phyloP scores from a whole-genome alignment of 2,329 filamentous ascomycete genomes.

The Onygena corvina region DNA sequence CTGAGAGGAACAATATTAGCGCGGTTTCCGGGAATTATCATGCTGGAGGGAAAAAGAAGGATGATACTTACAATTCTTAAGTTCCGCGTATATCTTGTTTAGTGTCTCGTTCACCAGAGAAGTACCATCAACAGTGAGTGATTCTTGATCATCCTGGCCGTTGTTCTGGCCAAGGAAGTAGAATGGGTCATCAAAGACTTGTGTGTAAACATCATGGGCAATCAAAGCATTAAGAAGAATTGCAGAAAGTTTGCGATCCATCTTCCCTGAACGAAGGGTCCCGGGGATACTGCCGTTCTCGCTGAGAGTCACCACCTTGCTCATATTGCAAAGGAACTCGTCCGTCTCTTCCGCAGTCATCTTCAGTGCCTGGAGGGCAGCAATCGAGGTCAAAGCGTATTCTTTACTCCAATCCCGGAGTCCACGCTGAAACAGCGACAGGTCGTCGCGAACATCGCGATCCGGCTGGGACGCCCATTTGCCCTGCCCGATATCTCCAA shows the following conservation, averaged over 20 bases:
- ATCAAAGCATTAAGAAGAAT: conserved; percentile 6
- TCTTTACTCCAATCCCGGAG: conserved; percentile 10
- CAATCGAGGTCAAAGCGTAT: neutral
- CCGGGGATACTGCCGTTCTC: conserved; percentile 5
- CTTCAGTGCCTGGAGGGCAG: neutral
- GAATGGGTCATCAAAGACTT: conserved; percentile 8
- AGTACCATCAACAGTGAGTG: neutral
- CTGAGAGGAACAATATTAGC: conserved; percentile 9
- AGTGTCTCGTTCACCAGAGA: neutral
- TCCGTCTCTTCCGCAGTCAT: neutral
- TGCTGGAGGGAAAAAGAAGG: neutral
- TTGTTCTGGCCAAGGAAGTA: conserved; percentile 5
- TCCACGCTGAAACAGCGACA: conserved; percentile 7
- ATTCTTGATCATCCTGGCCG: neutral
- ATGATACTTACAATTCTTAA: neutral
- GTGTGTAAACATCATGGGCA: conserved; percentile 5
- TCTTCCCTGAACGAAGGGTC: neutral
- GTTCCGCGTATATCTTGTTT: neutral
- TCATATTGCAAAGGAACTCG: neutral
- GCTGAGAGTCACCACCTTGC: neutral
- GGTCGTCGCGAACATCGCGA: conserved; percentile 4
- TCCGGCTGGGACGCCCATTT: conserved; percentile 11
- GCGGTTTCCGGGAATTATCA: neutral
- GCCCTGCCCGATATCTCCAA: conserved; percentile 7
- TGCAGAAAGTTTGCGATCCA: conserved; percentile 1